These are phyloP conservation scores for Alternaria atra DNA, from an alignment of 2,329 filamentous ascomycete genomes.

Conservation along the genomic window DNA sequence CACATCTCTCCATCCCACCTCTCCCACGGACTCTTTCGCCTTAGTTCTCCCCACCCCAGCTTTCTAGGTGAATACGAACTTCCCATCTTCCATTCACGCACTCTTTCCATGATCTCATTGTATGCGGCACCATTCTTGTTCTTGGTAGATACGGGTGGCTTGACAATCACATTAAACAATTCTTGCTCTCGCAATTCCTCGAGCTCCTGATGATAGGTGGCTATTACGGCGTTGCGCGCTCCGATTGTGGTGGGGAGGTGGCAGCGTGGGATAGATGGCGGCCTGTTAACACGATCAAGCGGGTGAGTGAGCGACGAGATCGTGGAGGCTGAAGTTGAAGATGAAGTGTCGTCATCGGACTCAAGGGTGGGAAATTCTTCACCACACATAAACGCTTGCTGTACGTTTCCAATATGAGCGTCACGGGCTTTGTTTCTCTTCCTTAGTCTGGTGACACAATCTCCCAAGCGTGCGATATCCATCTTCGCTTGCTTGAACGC, in stretches of 20 bases:
- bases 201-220: neutral
- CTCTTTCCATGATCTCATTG: neutral
- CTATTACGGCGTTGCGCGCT: neutral
- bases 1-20: constrained; percentile 17
- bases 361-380: neutral
- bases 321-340: neutral
- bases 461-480: constrained; percentile 5
- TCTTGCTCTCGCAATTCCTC: neutral
- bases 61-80: constrained; percentile 7
- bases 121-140: neutral
- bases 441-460: neutral
- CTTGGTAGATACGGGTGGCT: too few species aligned
- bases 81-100: constrained; percentile 10
- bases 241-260: neutral
- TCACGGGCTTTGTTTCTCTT: neutral
- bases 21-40: constrained; percentile 8
- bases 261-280: neutral
- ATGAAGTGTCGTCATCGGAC: neutral
- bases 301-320: neutral
- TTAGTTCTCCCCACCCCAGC: neutral
- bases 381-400: neutral
- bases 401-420: neutral
- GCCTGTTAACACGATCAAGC: neutral
- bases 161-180: neutral
- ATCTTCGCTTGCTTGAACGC: constrained; percentile 5